Conservation (phyloP, 768 basidiomycete species). For the Coprinopsis marcescibilis region DNA sequence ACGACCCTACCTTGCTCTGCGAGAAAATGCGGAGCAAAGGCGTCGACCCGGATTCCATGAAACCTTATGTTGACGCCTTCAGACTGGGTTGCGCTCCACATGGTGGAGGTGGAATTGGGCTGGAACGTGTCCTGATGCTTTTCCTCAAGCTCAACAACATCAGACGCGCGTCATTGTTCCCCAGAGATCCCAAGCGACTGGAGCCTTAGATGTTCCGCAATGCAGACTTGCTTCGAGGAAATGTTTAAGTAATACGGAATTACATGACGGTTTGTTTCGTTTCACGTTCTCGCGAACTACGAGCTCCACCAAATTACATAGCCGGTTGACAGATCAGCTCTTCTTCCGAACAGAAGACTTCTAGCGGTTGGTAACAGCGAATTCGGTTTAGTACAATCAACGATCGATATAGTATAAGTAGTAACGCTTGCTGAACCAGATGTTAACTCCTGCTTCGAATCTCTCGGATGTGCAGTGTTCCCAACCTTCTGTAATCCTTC, state of each 20-base stretch:
- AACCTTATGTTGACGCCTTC: slow-evolving; percentile 91
- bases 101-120: slow-evolving; percentile 93
- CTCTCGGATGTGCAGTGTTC: no score
- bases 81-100: slow-evolving; percentile 92
- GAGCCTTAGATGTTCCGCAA: slow-evolving; percentile 83
- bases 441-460: no score
- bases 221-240: no score
- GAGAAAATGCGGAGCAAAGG: slow-evolving; percentile 85
- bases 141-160: slow-evolving; percentile 98
- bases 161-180: slow-evolving; percentile 88
- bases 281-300: no score
- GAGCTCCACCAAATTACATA: slow-evolving; percentile 1
- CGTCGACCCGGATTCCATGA: slow-evolving; percentile 89
- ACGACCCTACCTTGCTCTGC: slow-evolving; percentile 76
- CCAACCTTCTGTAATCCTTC: no score
- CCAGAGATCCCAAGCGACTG: slow-evolving; percentile 92
- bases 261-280: no score
- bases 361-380: background rate
- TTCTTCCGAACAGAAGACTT: slow-evolving; percentile 20
- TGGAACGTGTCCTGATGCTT: slow-evolving; percentile 95
- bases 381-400: background rate
- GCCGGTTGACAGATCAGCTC: background rate
- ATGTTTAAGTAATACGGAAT: slow-evolving; percentile 8
- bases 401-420: no score
- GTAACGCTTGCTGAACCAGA: no score